Conservation (phyloP, 2,329 filamentous ascomycete genomes). For the Tolypocladium capitatum region DNA sequence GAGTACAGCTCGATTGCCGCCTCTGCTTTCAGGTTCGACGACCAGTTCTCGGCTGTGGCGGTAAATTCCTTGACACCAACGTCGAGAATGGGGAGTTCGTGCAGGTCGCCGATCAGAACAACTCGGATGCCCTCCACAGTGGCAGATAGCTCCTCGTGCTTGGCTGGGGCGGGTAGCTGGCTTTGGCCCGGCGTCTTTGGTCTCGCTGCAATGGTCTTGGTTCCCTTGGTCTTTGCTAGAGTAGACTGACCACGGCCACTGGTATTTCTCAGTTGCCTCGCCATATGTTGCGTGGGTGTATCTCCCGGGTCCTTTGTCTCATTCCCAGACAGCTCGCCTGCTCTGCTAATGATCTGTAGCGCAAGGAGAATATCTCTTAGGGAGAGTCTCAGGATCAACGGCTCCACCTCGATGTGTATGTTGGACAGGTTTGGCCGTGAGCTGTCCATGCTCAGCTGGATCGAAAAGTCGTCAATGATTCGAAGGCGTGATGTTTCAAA, state of each 20-base stretch:
- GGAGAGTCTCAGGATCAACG: slow-evolving; percentile 78
- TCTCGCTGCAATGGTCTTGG: slow-evolving; percentile 21
- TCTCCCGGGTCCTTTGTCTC: slow-evolving; percentile 32
- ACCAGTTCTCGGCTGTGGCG: slow-evolving; percentile 81
- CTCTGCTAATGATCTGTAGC: slow-evolving; percentile 82
- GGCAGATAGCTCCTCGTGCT: slow-evolving; percentile 68
- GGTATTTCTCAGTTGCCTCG: slow-evolving; percentile 37
- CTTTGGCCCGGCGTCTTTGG: slow-evolving; percentile 9
- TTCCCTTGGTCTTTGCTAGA: slow-evolving; percentile 27
- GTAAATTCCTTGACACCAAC: slow-evolving; percentile 85
- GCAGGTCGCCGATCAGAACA: slow-evolving; percentile 86
- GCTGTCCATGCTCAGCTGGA: slow-evolving; percentile 76
- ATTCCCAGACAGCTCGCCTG: slow-evolving; percentile 69
- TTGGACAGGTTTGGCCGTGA: slow-evolving; percentile 52
- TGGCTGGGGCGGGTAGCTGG: slow-evolving; percentile 4
- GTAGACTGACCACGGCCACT: slow-evolving; percentile 44
- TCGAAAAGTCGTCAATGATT: slow-evolving; percentile 92
- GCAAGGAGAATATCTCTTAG: slow-evolving; percentile 89
- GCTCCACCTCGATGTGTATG: slow-evolving; percentile 80
- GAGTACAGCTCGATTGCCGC: slow-evolving; percentile 86
- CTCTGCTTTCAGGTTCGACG: slow-evolving; percentile 72
- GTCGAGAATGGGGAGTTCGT: slow-evolving; percentile 90
- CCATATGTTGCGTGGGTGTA: slow-evolving; percentile 37
- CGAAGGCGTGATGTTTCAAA: slow-evolving; percentile 83
- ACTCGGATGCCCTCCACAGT: slow-evolving; percentile 79